These are phyloP conservation scores for Chloris gayana DNA, from an alignment of 176 grass and related monocot species.

Conservation along the genomic window DNA sequence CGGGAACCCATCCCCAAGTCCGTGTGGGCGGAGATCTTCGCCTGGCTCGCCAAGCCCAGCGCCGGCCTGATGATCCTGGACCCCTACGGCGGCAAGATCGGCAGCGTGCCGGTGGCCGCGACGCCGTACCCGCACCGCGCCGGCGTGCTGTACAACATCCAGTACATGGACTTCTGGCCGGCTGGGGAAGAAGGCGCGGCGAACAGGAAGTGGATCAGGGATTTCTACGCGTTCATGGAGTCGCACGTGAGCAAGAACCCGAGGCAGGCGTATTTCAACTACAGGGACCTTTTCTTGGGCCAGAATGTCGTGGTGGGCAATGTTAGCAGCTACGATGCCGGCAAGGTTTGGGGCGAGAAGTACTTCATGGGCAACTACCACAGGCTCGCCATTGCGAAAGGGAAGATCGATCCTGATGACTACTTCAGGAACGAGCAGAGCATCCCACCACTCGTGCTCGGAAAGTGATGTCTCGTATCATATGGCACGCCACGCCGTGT, in stretches of 20 bases:
- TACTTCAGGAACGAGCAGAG: constrained; percentile 76
- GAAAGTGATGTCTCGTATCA: not conserved
- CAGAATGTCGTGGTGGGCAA: constrained; percentile 33
- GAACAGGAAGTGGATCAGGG: constrained; percentile 37
- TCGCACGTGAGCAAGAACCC: constrained; percentile 46
- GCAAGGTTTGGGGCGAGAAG: constrained; percentile 43
- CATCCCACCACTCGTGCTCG: constrained; percentile 35
- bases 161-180: constrained; percentile 47
- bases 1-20: constrained; percentile 14
- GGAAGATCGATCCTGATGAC: constrained; percentile 41
- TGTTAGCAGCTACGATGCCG: constrained; percentile 40
- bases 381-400: constrained; percentile 44
- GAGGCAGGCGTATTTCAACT: constrained; percentile 58
- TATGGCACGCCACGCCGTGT: no score
- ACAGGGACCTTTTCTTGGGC: constrained; percentile 54
- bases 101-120: constrained; percentile 21
- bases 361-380: constrained; percentile 46
- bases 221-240: constrained; percentile 43
- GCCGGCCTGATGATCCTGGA: constrained; percentile 48
- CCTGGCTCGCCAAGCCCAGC: constrained; percentile 23
- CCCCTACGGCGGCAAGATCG: constrained; percentile 43
- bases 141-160: constrained; percentile 54
- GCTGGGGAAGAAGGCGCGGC: not conserved
- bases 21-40: constrained; percentile 21
- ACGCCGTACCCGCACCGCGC: constrained; percentile 52